Conservation (phyloP, 257 asterid species). For the Primulina huaijiensis region DNA sequence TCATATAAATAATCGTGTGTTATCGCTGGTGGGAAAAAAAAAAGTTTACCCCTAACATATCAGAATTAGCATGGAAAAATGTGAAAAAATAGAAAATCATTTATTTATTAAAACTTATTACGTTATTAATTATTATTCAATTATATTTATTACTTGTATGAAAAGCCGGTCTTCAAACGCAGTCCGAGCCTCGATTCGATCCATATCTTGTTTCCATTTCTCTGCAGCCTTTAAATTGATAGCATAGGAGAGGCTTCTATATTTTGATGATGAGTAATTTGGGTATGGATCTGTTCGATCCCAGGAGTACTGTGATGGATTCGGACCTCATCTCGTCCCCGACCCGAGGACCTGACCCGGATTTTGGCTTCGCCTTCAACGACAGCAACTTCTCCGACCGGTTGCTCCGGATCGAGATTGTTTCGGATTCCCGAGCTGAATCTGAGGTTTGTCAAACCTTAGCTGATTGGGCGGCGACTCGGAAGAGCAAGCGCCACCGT, state of each 20-base stretch:
- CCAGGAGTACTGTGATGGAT: conserved; percentile 64
- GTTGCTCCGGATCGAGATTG: conserved; percentile 60
- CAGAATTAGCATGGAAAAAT: no score
- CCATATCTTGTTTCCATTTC: not conserved
- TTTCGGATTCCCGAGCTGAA: conserved; percentile 43
- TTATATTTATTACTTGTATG: no score
- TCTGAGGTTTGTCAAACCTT: conserved; percentile 42
- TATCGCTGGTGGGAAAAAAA: no score
- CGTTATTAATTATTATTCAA: no score
- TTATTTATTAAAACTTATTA: no score
- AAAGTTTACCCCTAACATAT: no score
- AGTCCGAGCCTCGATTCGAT: not conserved
- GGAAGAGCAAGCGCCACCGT: conserved; percentile 59
- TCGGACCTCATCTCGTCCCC: conserved; percentile 44
- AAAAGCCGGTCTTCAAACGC: not conserved
- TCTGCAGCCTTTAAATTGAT: conserved; percentile 13
- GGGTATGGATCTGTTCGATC: conserved; percentile 79
- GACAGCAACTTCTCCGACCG: conserved; percentile 83
- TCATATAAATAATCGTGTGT: no score
- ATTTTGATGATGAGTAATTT: conserved; percentile 44
- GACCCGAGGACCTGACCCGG: conserved; percentile 39
- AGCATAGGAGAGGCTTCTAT: not conserved
- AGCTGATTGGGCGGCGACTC: conserved; percentile 61
- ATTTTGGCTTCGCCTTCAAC: conserved; percentile 83
- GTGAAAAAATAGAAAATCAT: no score